Evolutionary conservation across 2,329 filamentous ascomycete genomes (phyloP), one percentile per base, ranked within the genome.

Genomic region (Fusarium zealandicum): DNA sequence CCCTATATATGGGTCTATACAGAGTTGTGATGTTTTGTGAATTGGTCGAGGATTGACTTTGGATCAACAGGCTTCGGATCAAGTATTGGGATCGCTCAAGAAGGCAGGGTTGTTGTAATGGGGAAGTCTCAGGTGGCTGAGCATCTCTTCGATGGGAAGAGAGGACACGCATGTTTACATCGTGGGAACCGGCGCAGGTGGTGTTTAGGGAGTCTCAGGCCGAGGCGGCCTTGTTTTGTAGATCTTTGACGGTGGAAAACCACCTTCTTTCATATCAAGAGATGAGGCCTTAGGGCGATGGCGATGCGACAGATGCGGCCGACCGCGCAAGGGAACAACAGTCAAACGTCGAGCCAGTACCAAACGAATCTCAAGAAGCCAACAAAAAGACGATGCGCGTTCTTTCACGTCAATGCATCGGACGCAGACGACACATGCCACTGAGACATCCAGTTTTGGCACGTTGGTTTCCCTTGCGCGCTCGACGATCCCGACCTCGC

Each of bases 181-280:
- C 62, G 59, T 65, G 59, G 63, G 66, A 58, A 59, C 64, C 45
- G 61, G 61, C 63, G 62, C 61, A 59, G 53, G 47, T 51, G 65
- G 61, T 65, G 64, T 69, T 68, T 67, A 55, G 56, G 63, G 74
- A 63, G 51, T 75, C 61, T 77, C 63, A 25, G 62, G 56, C 54
- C 45, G 22, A 61, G 41, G 36, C 51, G 66, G 68, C 54, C 63
- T 69, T 68, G 67, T 70, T 73, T 69, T 73, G 72, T 74, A 76
- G 72, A 74, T 76, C 77, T 78, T 78, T 73, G 71, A 75, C 70
- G 72, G 71, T 75, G 72, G 73, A 75, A 70, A 72, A 78, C 73
- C 71, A 74, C 71, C 70, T 71, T 76, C 70, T 72, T 65, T 64
- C 62, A 70, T 70, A 72, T 73, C 75, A 75, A 77, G 74, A 77